Conservation (phyloP, 1,284 basidiomycete genomes). For the Cystobasidiaceae sp. region DNA sequence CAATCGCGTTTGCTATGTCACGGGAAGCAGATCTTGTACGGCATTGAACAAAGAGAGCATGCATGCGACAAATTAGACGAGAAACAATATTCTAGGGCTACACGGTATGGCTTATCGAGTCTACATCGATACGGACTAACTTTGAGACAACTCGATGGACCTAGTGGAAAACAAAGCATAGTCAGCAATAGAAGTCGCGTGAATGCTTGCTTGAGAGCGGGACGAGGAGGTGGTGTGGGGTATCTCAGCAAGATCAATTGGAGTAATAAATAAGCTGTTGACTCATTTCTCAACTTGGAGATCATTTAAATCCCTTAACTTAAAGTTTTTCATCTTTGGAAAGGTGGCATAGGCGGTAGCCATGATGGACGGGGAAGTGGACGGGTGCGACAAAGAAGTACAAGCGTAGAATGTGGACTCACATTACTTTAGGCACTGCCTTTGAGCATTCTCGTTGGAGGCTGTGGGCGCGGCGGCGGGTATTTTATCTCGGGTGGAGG, state of each 20-base stretch:
- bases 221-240: background rate
- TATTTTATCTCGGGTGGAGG: conserved; percentile 1
- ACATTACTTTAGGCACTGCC: background rate
- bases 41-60: too few relatives aligned
- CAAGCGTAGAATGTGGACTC: background rate
- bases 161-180: too few relatives aligned
- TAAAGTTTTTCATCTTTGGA: background rate
- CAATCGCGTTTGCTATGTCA: too few relatives aligned
- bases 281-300: conserved; percentile 20
- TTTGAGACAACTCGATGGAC: too few relatives aligned
- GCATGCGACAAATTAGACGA: too few relatives aligned
- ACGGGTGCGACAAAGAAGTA: background rate
- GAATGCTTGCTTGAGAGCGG: too few relatives aligned
- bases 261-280: conserved; percentile 22
- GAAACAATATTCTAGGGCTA: too few relatives aligned
- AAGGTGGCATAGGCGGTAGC: background rate
- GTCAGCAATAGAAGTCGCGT: too few relatives aligned
- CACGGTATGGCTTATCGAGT: too few relatives aligned
- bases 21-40: too few relatives aligned
- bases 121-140: too few relatives aligned
- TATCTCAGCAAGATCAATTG: conserved; percentile 30
- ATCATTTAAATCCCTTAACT: conserved; percentile 12
- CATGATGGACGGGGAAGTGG: background rate
- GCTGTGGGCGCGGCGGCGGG: conserved; percentile 23
- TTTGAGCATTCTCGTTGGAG: conserved; percentile 24